Evolutionary conservation across 1,284 basidiomycete species (phyloP).

Genomic region (Caloboletus inedulis): DNA sequence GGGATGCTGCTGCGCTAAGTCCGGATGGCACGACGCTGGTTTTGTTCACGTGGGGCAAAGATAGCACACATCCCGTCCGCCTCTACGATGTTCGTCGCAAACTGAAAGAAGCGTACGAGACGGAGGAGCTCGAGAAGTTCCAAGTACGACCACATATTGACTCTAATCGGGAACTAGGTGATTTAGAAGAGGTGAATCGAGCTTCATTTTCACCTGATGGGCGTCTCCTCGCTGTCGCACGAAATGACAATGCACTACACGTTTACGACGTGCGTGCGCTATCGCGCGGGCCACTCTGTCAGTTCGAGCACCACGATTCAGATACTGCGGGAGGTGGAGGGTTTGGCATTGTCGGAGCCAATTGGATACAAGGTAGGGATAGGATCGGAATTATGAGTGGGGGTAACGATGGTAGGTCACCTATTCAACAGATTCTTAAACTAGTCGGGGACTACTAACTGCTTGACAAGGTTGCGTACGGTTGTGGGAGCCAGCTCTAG

Average conservation of each 20-base stretch:
- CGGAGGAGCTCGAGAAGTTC: constrained; percentile 30
- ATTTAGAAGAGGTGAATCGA: constrained; percentile 47
- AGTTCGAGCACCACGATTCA: constrained; percentile 46
- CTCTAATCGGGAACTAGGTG: constrained; percentile 27
- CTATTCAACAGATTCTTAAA: not conserved
- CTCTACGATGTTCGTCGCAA: constrained; percentile 51
- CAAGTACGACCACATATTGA: constrained; percentile 2
- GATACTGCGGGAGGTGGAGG: constrained; percentile 32
- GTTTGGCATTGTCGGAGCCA: constrained; percentile 53
- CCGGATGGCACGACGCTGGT: constrained; percentile 44
- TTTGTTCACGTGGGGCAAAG: constrained; percentile 43
- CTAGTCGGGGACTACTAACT: constrained; percentile 5
- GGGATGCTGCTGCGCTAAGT: constrained; percentile 50
- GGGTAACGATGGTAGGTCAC: constrained; percentile 57
- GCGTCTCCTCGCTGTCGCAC: constrained; percentile 54
- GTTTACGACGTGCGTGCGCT: constrained; percentile 63
- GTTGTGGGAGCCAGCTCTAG: constrained; percentile 56
- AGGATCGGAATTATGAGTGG: constrained; percentile 54
- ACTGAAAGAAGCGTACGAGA: constrained; percentile 27
- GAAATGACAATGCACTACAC: constrained; percentile 57
- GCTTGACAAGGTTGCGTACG: constrained; percentile 54
- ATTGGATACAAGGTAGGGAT: constrained; percentile 52
- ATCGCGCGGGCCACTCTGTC: constrained; percentile 42
- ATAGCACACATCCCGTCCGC: constrained; percentile 40
- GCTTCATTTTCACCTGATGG: constrained; percentile 59